Evolutionary conservation across 1,284 basidiomycete species (phyloP).

Genomic region (Takashimella tepidaria): DNA sequence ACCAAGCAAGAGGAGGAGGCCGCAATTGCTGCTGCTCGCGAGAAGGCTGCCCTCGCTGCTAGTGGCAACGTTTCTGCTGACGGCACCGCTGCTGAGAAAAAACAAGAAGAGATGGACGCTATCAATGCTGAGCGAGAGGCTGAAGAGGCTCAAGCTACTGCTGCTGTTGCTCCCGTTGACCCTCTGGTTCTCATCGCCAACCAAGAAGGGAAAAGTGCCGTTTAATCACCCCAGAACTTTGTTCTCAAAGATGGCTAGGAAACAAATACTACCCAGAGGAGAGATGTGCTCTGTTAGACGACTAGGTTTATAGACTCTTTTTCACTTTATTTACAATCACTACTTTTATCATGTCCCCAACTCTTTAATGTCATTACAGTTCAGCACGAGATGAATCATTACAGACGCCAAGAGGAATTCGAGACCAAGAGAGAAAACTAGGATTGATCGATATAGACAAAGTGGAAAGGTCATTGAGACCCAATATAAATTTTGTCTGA

Average conservation of each 20-base stretch:
- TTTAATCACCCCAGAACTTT: neutral
- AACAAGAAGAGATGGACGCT: neutral
- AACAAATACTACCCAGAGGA: no score
- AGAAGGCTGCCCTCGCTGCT: conserved; percentile 8
- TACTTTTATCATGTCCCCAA: neutral
- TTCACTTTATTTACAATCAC: no score
- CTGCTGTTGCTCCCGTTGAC: neutral
- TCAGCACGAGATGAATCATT: no score
- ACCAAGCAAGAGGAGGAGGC: conserved; percentile 13
- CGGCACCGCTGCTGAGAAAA: neutral
- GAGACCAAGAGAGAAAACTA: no score
- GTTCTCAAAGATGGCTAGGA: no score
- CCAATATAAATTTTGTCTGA: no score
- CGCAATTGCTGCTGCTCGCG: conserved; percentile 16
- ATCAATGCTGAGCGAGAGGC: neutral
- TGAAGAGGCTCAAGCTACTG: neutral
- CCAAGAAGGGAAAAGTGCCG: neutral
- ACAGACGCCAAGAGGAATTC: no score
- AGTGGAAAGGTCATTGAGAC: no score
- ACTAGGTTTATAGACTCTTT: neutral
- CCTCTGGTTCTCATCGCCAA: neutral
- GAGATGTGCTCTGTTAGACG: no score
- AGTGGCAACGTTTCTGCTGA: neutral
- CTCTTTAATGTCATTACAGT: no score
- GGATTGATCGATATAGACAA: no score